Base-by-base conservation (phyloP, 768 basidiomycete genomes). In the Tephrocybe rancida region DNA sequence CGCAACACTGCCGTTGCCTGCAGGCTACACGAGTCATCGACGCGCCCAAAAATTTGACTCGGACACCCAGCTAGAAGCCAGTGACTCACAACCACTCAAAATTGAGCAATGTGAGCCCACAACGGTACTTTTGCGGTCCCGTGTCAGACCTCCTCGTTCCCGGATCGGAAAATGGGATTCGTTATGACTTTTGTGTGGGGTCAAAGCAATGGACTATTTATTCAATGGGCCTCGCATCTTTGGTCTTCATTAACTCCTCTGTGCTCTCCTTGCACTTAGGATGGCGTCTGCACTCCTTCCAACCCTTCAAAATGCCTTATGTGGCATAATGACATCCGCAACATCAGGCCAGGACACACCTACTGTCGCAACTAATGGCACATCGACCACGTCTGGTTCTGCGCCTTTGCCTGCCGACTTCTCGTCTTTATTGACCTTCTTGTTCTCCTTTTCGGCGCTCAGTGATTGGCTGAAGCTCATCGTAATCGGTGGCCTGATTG, bases 401-500 rank as follows among this genome's bases (percentile, higher is more conserved):
- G 24, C 52, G 18, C 22, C 47, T 8, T 45, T 60, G 13, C 57
- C 60, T 26, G 48, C 52, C 1, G 53, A 61, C 5, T 16, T 66
- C 5, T 45, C 53, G 10, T 60, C 55, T 11, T 34, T 64, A 30
- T 27, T 64, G 43, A 34, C 54, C 6, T 44, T 66, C 4, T 47
- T 69, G 21, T 60, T 67, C 24, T 81, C 82, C 1, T 70, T 73
- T 44, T 66, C 75, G 5, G 79, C 75, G 1, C 61, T 82, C 22
- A 70, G 70, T 13, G 83, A 86, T 62, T 83, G 83, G 76, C 55
- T 77, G 9, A 73, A 82, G 56, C 70, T 86, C 44, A 59, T 82
- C 46, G 53, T 81, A 32, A 60, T 86, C 5, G 83, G 84, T 13
- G 80, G 80, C 6, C 49, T 77, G 24, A 64, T 86, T 26, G 85